These are phyloP conservation scores for Silene latifolia DNA, from an alignment of 148 eudicot species.

Conservation along the genomic window DNA sequence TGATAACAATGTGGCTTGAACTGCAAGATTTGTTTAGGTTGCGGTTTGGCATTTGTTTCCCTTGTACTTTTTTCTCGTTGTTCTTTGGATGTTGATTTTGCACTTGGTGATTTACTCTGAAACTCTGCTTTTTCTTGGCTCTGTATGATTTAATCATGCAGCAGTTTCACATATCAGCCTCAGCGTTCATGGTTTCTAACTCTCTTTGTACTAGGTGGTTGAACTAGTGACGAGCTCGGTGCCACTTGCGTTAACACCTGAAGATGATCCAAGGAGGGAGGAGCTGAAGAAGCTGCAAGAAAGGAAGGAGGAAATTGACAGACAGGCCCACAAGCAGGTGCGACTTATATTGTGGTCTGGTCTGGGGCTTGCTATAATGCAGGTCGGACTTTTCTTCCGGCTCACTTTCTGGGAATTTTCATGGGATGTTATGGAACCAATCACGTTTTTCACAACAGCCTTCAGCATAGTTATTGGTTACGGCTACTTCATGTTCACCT, in stretches of 20 bases:
- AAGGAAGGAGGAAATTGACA: slow-evolving; percentile 62
- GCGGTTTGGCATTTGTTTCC: not conserved
- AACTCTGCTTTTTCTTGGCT: too few relatives aligned
- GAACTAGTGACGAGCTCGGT: slow-evolving; percentile 83
- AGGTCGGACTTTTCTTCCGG: slow-evolving; percentile 80
- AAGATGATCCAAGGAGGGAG: slow-evolving; percentile 72
- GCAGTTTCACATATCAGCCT: not conserved
- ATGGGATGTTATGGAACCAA: slow-evolving; percentile 98
- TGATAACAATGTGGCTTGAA: not conserved
- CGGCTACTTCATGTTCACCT: slow-evolving; percentile 75
- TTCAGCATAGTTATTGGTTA: slow-evolving; percentile 71
- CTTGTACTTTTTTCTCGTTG: too few relatives aligned
- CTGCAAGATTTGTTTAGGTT: not conserved
- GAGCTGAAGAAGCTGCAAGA: slow-evolving; percentile 63
- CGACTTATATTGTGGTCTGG: slow-evolving; percentile 80
- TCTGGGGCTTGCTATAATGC: slow-evolving; percentile 51
- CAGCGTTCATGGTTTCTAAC: not conserved
- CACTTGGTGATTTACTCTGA: too few relatives aligned
- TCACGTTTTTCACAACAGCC: slow-evolving; percentile 75
- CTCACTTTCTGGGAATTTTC: slow-evolving; percentile 97
- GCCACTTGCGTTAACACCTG: slow-evolving; percentile 78
- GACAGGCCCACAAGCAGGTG: slow-evolving; percentile 77
- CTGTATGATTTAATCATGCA: not conserved
- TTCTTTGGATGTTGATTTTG: too few relatives aligned
- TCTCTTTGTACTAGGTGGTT: slow-evolving; percentile 52